These are phyloP conservation scores for Fusarium sacchari DNA, from an alignment of 2,329 filamentous ascomycete genomes.

Conservation along the genomic window DNA sequence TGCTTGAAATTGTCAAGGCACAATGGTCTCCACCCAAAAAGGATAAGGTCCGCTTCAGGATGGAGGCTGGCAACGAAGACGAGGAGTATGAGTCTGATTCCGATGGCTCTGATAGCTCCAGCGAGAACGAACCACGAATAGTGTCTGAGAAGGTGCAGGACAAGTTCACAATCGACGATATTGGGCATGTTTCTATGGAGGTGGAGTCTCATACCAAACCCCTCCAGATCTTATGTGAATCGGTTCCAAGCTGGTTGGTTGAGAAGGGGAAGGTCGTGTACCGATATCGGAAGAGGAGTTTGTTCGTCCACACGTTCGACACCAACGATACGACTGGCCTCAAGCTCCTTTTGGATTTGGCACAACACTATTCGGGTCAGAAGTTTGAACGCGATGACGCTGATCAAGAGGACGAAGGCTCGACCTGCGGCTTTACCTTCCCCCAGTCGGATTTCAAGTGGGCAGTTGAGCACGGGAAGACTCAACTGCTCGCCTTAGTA, in stretches of 20 bases:
- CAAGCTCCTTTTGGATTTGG: slow-evolving; percentile 66
- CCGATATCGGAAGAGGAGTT: slow-evolving; percentile 10
- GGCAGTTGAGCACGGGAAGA: slow-evolving; percentile 60
- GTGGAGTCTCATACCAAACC: slow-evolving; percentile 73
- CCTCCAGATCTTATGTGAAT: slow-evolving; percentile 58
- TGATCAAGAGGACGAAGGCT: slow-evolving; percentile 50
- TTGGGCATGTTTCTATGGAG: slow-evolving; percentile 74
- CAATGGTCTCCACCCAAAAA: slow-evolving; percentile 72
- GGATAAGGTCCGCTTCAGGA: slow-evolving; percentile 60
- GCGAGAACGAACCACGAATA: slow-evolving; percentile 56
- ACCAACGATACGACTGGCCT: slow-evolving; percentile 65
- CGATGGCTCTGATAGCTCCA: slow-evolving; percentile 37
- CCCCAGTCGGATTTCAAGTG: slow-evolving; percentile 53
- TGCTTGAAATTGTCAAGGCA: slow-evolving; percentile 75
- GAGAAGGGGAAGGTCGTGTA: slow-evolving; percentile 43
- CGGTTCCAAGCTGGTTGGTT: slow-evolving; percentile 48
- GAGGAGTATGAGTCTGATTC: slow-evolving; percentile 50
- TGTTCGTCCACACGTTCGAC: slow-evolving; percentile 59
- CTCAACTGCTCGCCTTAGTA: slow-evolving; percentile 68
- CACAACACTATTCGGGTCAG: slow-evolving; percentile 55
- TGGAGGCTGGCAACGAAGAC: slow-evolving; percentile 51
- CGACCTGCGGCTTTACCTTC: slow-evolving; percentile 51
- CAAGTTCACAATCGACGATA: slow-evolving; percentile 78
- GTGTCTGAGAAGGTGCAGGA: slow-evolving; percentile 69
- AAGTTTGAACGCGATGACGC: slow-evolving; percentile 47